Base-by-base conservation (phyloP, 169 alveolate species). In the Cystoisospora suis region DNA sequence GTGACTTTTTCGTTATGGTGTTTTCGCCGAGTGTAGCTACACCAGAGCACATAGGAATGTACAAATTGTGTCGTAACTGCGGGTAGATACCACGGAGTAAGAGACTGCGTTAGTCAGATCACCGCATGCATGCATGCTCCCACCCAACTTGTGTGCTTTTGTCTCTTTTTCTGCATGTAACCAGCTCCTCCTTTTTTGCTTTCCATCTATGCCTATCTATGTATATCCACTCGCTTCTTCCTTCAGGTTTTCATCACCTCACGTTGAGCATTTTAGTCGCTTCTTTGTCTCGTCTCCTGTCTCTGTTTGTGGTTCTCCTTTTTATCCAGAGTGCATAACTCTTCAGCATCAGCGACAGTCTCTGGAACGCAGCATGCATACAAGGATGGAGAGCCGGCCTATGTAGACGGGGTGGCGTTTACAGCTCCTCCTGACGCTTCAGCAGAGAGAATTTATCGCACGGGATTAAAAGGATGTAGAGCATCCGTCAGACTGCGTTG, bases 351-450 rank as follows among this genome's bases (percentile, higher is more conserved):
- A 6, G 23, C 83, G 56, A 40, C 58, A 29, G 23, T 72, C 23
- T 15, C 77, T 5, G 83, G 46, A 5, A 72, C 42, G 7, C 58
- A 72, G 27, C 83, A 72, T 17, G 83, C n/a, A 49, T 94, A 94
- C 80, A 93, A 94, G 59, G 96, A 94, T 46, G 95, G 90, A 70
- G 96, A 94, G 87, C 92, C 80, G 29, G 96, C 96, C 23, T 94
- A 56, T 69, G 96, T 94, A 44, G 96, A 94, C 81, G 91, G 93
- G 75, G 90, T 94, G n/a, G 90, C 93, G 40, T 72, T 91, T 44
- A 86, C 90, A 29, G 87, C 92, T 47, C 88, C 94, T 6, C 88
- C 92, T 3, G 77, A 75, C 7, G 47, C 90, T 27, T 86, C 93
- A 3, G 79, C 44, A 29, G 93, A 81, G 49, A 61, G 87, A 27